phyloP scores from a whole-genome alignment of 495 filamentous ascomycete genomes.

The Hypoxylon fuscum region DNA sequence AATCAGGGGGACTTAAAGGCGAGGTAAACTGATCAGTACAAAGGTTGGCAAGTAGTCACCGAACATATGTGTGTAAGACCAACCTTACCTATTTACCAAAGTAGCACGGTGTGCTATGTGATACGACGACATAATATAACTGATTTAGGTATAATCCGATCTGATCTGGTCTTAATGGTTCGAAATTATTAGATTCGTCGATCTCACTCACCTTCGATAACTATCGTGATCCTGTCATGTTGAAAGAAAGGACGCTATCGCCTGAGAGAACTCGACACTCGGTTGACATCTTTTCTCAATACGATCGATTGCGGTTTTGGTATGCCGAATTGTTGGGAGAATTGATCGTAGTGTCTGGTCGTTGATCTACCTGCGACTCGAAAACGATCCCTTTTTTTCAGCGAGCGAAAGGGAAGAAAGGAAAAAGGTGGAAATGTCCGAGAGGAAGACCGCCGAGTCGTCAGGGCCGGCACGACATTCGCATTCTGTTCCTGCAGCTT shows the following conservation, averaged over 20 bases:
- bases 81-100: not conserved
- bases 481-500: slow-evolving; percentile 56
- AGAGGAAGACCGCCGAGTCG: slow-evolving; percentile 45
- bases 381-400: slow-evolving; percentile 10
- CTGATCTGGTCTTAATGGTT: slow-evolving; percentile 20
- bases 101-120: slow-evolving; percentile 9
- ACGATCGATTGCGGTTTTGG: slow-evolving; percentile 25
- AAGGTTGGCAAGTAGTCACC: slow-evolving; percentile 27
- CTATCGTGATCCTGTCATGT: slow-evolving; percentile 24
- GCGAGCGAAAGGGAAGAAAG: slow-evolving; percentile 9
- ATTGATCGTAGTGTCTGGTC: slow-evolving; percentile 3
- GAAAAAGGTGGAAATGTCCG: slow-evolving; percentile 43
- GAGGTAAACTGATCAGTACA: slow-evolving; percentile 36
- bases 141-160: slow-evolving; percentile 1
- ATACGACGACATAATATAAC: slow-evolving; percentile 31
- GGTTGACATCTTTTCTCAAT: slow-evolving; percentile 11
- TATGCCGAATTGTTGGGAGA: slow-evolving; percentile 30
- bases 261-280: slow-evolving; percentile 7
- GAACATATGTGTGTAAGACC: slow-evolving; percentile 10
- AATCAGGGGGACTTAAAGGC: slow-evolving; percentile 30
- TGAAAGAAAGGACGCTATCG: slow-evolving; percentile 3
- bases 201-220: slow-evolving; percentile 12
- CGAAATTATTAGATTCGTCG: slow-evolving; percentile 6
- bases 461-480: slow-evolving; percentile 55
- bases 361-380: slow-evolving; percentile 8